phyloP scores from a whole-genome alignment of 495 filamentous ascomycete genomes.

The Neurospora sp. region DNA sequence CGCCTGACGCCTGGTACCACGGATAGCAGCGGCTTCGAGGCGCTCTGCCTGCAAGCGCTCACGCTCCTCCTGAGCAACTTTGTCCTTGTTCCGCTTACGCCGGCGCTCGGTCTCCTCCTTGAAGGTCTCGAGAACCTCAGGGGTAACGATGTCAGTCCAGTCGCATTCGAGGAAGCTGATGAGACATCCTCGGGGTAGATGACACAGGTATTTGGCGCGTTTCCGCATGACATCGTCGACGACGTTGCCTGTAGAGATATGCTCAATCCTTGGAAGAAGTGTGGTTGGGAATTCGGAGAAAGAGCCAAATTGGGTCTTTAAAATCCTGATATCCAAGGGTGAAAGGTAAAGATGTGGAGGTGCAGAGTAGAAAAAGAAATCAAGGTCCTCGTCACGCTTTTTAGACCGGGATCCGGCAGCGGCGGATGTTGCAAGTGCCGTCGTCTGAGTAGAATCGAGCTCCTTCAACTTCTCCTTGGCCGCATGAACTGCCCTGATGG shows the following conservation, averaged over 20 bases:
- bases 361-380: slow-evolving; percentile 83
- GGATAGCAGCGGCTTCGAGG: slow-evolving; percentile 50
- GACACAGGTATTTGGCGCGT: slow-evolving; percentile 80
- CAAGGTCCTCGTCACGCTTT: slow-evolving; percentile 23
- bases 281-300: slow-evolving; percentile 81
- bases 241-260: slow-evolving; percentile 80
- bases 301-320: slow-evolving; percentile 79
- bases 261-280: slow-evolving; percentile 83
- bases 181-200: slow-evolving; percentile 87
- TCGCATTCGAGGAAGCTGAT: slow-evolving; percentile 93
- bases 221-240: slow-evolving; percentile 84
- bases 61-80: slow-evolving; percentile 81
- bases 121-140: slow-evolving; percentile 67
- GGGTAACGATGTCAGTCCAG: slow-evolving; percentile 81
- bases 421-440: not conserved
- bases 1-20: slow-evolving; percentile 30
- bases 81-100: slow-evolving; percentile 71
- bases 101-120: slow-evolving; percentile 65
- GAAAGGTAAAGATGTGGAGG: slow-evolving; percentile 88
- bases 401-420: slow-evolving; percentile 2
- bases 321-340: slow-evolving; percentile 87
- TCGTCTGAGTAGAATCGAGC: slow-evolving; percentile 13
- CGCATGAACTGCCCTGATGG: slow-evolving; percentile 57
- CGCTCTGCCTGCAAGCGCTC: slow-evolving; percentile 81
- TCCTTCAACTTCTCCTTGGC: slow-evolving; percentile 57